Evolutionary conservation across 208 protist species (phyloP), one percentile per base, ranked within the genome.

Genomic region (Naegleria gruberi): DNA sequence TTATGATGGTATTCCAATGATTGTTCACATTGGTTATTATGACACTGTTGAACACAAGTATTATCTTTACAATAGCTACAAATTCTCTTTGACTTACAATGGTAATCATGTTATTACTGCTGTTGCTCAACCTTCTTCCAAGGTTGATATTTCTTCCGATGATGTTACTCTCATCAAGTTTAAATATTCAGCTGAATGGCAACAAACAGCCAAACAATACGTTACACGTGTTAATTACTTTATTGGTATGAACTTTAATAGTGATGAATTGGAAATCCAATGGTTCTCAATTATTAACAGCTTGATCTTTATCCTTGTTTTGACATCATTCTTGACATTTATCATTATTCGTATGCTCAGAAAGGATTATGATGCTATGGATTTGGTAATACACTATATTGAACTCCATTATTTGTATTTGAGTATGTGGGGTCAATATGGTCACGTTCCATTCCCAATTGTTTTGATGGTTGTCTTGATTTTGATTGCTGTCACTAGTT

Each of bases 281-380:
- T 97, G 96, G 96, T 93, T 97, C 41, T 96, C 94, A 40, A 95
- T 97, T 82, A 94, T 97, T 90, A 97, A 97, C 89, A 97, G 95
- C 6, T 93, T 96, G 83, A 90, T 97, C 6, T 92, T 97, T 5
- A 96, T 97, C 26, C 84, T 97, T 19, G 91, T 97, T 8, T 91
- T 97, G 42, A 96, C 95, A 15, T 93, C 92, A 19, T 93, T 97
- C 45, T 91, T 97, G 0, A 87, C 89, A 42, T 94, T 96, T 65
- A 97, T 97, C 86, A 90, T 97, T 5, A 94, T 95, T 84, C 90
- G 96, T 42, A 95, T 96, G 45, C 91, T 97, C 12, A 94, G 93
- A 51, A 93, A 93, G 77, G 96, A 97, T 91, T 95, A 94, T 89
- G 55, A 91, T 12, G 92, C 94, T 17, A 97, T 97, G 91, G 82